A percentile compares a stretch with the other conserved stretches of the same genome.
Conservation (phyloP, 306 rosid species). For the Quercus rubra region DNA sequence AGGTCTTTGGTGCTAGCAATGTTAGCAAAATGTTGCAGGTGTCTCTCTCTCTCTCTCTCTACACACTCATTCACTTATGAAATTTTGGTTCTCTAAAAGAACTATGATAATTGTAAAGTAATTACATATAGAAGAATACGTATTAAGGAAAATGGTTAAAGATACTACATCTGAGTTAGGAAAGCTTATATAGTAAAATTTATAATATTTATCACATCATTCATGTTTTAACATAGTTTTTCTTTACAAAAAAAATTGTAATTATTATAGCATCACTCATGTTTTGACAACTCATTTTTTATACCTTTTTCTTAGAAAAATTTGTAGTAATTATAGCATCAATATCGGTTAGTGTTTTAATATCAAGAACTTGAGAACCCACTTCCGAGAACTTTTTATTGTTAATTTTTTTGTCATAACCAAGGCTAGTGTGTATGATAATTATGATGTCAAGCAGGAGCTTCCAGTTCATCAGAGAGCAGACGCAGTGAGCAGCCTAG, state of each 20-base stretch:
- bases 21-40: slow-evolving; percentile 97
- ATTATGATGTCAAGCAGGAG: slow-evolving; percentile 45
- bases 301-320: not conserved
- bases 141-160: too few species aligned
- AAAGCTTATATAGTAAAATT: too few species aligned
- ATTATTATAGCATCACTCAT: not conserved
- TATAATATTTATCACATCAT: too few species aligned
- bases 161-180: too few species aligned
- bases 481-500: slow-evolving; percentile 93
- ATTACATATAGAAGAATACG: too few species aligned
- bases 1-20: slow-evolving; percentile 96
- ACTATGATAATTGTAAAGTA: not conserved
- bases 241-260: too few species aligned
- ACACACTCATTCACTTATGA: not conserved
- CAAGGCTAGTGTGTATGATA: not conserved
- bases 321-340: too few species aligned
- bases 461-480: slow-evolving; percentile 70
- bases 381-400: too few species aligned
- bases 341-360: too few species aligned
- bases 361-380: too few species aligned
- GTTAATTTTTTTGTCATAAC: not conserved
- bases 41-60: not conserved
- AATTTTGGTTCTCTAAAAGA: not conserved
- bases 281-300: not conserved
- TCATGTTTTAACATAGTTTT: too few species aligned